Conservation (phyloP, 2,329 filamentous ascomycete genomes). For the Chalara sp. region DNA sequence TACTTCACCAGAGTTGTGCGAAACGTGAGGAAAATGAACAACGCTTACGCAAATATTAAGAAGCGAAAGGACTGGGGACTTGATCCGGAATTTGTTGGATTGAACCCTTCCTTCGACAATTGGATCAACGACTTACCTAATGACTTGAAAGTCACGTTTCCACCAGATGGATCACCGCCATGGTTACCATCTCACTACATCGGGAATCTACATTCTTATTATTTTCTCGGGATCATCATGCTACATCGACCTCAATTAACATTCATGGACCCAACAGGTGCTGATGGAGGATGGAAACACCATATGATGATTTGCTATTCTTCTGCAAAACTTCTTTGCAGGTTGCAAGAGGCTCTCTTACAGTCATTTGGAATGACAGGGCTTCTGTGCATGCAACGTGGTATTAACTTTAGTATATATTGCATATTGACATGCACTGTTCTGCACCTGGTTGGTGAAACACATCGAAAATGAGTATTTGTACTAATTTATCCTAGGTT, state of each 20-base stretch:
- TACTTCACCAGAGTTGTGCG: conserved; percentile 73
- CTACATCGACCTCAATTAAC: conserved; percentile 81
- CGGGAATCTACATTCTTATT: conserved; percentile 85
- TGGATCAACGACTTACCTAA: conserved; percentile 73
- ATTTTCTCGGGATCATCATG: conserved; percentile 78
- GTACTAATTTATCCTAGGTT: conserved; percentile 47
- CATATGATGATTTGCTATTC: conserved; percentile 83
- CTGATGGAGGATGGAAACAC: conserved; percentile 74
- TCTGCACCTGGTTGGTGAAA: conserved; percentile 72
- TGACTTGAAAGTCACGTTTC: conserved; percentile 73
- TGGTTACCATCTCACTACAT: conserved; percentile 84
- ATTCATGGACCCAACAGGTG: conserved; percentile 63
- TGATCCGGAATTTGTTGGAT: conserved; percentile 73
- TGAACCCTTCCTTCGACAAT: conserved; percentile 68
- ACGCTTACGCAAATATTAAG: conserved; percentile 66
- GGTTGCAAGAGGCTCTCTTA: conserved; percentile 77
- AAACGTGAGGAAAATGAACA: conserved; percentile 72
- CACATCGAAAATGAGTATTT: neutral
- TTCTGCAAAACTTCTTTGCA: conserved; percentile 78
- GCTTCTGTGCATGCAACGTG: conserved; percentile 84
- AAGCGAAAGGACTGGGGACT: conserved; percentile 79
- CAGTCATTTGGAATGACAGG: conserved; percentile 71
- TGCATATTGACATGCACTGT: conserved; percentile 85
- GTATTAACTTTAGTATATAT: conserved; percentile 95
- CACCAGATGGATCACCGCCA: conserved; percentile 70